phyloP scores from a whole-genome alignment of 192 early-diverging fungal genomes.

The Ambispora gerdemannii region DNA sequence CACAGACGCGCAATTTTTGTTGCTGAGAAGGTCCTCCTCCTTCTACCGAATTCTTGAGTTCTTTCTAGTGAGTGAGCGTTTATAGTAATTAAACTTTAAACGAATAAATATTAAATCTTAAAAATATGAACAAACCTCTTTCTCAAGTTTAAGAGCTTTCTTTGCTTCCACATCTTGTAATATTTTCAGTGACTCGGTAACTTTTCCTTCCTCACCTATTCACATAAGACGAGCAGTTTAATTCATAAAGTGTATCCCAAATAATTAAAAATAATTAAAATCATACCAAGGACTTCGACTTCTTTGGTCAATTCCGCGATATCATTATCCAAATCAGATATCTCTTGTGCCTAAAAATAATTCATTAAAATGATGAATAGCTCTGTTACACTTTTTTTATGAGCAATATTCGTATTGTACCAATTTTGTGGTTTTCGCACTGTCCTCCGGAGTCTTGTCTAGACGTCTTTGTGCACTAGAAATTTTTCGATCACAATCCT shows the following conservation, averaged over 20 bases:
- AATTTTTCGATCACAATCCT: constrained; percentile 52
- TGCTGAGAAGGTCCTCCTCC: constrained; percentile 44
- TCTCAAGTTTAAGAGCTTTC: constrained; percentile 41
- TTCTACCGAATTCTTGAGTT: constrained; percentile 45
- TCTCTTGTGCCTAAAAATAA: constrained; percentile 27
- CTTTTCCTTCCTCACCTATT: constrained; percentile 49
- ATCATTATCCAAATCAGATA: constrained; percentile 28
- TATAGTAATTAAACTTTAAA: not conserved
- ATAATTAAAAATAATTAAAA: not conserved
- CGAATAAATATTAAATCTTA: not conserved
- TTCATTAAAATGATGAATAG: not conserved
- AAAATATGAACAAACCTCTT: constrained; percentile 36
- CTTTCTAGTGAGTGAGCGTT: constrained; percentile 32
- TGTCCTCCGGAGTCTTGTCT: constrained; percentile 52
- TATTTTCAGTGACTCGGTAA: constrained; percentile 43
- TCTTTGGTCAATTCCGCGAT: constrained; percentile 39
- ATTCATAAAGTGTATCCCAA: too few relatives aligned
- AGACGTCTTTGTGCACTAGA: constrained; percentile 43
- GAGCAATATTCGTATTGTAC: not conserved
- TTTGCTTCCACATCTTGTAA: constrained; percentile 45
- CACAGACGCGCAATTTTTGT: constrained; percentile 56
- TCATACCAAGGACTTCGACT: constrained; percentile 45
- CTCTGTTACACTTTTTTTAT: not conserved
- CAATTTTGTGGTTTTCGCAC: constrained; percentile 18
- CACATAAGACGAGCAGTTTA: not conserved